Percentiles rank a stretch among this genome's conserved stretches.
Conservation (phyloP, 371 early-diverging fungal species). For the Coemansia sp. region DNA sequence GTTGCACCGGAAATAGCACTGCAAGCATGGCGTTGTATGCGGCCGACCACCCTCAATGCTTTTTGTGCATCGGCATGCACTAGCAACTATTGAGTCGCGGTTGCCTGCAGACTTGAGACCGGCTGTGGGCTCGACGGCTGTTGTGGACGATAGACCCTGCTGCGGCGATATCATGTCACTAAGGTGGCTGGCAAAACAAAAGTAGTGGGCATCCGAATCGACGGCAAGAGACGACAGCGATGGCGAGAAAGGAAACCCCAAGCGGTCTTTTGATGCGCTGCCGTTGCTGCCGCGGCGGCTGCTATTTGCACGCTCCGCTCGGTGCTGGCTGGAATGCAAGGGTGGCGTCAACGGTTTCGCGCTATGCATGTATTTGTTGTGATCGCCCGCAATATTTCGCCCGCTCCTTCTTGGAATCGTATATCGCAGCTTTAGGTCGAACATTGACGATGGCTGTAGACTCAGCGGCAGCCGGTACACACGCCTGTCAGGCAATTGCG, state of each 20-base stretch:
- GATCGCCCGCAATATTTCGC: constrained; percentile 10
- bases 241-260: constrained; percentile 39
- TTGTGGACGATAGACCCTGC: background rate
- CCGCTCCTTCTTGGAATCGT: background rate
- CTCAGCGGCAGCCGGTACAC: constrained; percentile 31
- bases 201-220: constrained; percentile 5
- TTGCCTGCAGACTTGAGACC: background rate
- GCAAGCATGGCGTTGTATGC: constrained; percentile 14
- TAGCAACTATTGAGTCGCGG: background rate
- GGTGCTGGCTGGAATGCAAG: background rate
- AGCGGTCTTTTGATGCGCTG: background rate
- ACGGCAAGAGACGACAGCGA: constrained; percentile 34
- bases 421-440: constrained; percentile 39
- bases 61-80: constrained; percentile 8
- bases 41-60: background rate
- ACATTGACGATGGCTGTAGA: constrained; percentile 43
- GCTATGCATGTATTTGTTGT: constrained; percentile 14
- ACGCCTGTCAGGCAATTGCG: constrained; percentile 2
- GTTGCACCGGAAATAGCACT: constrained; percentile 14
- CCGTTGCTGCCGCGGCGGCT: background rate
- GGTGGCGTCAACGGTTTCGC: background rate
- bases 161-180: constrained; percentile 15
- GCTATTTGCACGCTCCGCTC: background rate
- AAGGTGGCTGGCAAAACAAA: constrained; percentile 15
- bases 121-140: background rate